Evolutionary conservation across 129 eudicot species (phyloP).

Genomic region (Lactuca saligna): DNA sequence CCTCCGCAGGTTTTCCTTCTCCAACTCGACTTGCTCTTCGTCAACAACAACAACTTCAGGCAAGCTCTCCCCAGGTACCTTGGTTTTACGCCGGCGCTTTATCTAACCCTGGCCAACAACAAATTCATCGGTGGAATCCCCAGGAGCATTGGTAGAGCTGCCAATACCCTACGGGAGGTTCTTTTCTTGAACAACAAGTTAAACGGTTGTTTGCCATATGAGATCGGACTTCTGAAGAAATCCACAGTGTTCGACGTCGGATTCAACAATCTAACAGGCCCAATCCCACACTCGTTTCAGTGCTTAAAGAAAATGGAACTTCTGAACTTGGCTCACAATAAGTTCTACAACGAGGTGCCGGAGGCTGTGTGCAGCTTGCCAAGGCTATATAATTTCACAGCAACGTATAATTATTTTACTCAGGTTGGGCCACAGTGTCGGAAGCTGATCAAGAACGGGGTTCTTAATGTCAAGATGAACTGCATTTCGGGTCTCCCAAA

Average conservation of each 20-base stretch:
- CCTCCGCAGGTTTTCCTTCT: conserved; percentile 37
- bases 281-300: conserved; percentile 41
- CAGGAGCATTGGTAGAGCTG: conserved; percentile 29
- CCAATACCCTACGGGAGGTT: conserved; percentile 33
- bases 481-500: conserved; percentile 44
- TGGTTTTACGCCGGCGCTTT: conserved; percentile 32
- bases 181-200: conserved; percentile 40
- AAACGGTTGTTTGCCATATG: conserved; percentile 42
- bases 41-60: conserved; percentile 43
- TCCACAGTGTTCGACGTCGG: conserved; percentile 41
- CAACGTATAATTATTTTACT: conserved; percentile 45
- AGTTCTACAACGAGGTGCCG: conserved; percentile 40
- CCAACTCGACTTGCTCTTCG: conserved; percentile 42
- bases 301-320: conserved; percentile 36
- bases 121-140: conserved; percentile 43
- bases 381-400: conserved; percentile 22
- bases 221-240: conserved; percentile 37
- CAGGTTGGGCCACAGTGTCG: conserved; percentile 44
- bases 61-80: conserved; percentile 35
- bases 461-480: conserved; percentile 43
- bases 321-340: conserved; percentile 37
- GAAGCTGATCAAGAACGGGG: conserved; percentile 19
- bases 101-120: conserved; percentile 46
- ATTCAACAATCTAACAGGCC: conserved; percentile 34
- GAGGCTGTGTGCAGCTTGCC: conserved; percentile 41